Evolutionary conservation across 2,329 filamentous ascomycete species (phyloP).

Genomic region (Xylaria hypoxylon): DNA sequence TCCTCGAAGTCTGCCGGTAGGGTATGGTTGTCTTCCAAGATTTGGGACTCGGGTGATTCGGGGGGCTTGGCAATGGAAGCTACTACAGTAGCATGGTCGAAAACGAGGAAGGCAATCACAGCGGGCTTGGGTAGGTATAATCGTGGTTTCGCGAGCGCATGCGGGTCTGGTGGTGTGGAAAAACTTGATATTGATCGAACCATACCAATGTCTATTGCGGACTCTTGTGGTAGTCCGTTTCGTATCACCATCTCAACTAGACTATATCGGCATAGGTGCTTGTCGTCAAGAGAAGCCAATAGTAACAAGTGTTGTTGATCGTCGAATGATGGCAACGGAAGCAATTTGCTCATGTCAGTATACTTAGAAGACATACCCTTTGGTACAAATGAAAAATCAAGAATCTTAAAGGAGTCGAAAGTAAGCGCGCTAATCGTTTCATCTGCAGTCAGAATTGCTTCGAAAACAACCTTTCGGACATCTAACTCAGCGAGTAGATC

Average conservation of each 20-base stretch:
- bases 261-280: constrained; percentile 71
- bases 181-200: constrained; percentile 76
- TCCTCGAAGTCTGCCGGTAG: constrained; percentile 82
- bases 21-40: constrained; percentile 74
- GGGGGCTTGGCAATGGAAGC: constrained; percentile 76
- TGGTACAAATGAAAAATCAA: constrained; percentile 82
- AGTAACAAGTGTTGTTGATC: constrained; percentile 70
- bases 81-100: constrained; percentile 81
- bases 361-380: constrained; percentile 64
- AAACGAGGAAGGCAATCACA: constrained; percentile 83
- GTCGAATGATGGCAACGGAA: constrained; percentile 61
- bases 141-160: constrained; percentile 64
- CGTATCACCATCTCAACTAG: constrained; percentile 78
- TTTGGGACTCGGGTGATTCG: constrained; percentile 80
- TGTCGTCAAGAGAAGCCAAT: constrained; percentile 67
- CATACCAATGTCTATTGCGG: constrained; percentile 67
- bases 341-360: constrained; percentile 62
- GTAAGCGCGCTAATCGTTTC: constrained; percentile 62
- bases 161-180: constrained; percentile 62
- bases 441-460: constrained; percentile 69
- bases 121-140: constrained; percentile 83
- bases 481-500: constrained; percentile 79
- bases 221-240: constrained; percentile 54
- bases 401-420: constrained; percentile 73
- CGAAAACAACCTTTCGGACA: constrained; percentile 71